Evolutionary conservation across 768 basidiomycete species (phyloP), one percentile per base, ranked within the genome.

Genomic region (Lactifluus pinguis): DNA sequence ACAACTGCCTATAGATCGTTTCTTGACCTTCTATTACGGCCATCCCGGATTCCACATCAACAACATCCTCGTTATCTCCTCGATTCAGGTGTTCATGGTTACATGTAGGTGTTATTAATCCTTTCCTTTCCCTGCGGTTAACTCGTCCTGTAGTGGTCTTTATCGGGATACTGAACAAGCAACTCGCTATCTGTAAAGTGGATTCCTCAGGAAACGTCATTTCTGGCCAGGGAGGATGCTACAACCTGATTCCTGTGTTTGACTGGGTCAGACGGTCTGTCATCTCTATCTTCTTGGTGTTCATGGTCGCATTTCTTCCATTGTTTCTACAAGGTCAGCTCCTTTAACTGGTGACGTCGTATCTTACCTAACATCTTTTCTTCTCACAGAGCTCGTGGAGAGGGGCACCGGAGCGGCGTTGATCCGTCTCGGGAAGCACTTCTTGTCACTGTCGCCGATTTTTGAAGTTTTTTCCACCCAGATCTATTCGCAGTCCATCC

Each of bases 41-140:
- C 97, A 99, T 75, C 95, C 97, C 58, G 97, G 92, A 69, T 99
- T 99, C 87, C 97, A 99, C 72, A 85, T 99, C 79, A 99, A 99
- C 81, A 98, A 99, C 72, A 98, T 98, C 69, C 79, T 99, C 71
- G 95, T 99, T 76, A 98, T 99, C 68, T 87, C 92, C 73, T 98
- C 97, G 29, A 92, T 99, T 56, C 94, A 97, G 72, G 81, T 95
- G 57, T 98, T 99, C 80, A 97, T 98, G 92, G 77, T 98, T 57
- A 92, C 92, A 19, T 70, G 91, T 93, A 69, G 73, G 91, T 85
- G 9, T 52, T 44, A 55, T 29, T 47, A 62, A 59, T 29, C 29
- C 13, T 1, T 32, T 58, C 30, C 38, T 45, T 44, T 30, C 19
- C 10, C 29, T 15, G 21, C 36, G 30, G 19, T 41, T 50, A 56